These are phyloP conservation scores for Paecilomyces sp. DNA, from an alignment of 2,329 filamentous ascomycete genomes.

Conservation along the genomic window DNA sequence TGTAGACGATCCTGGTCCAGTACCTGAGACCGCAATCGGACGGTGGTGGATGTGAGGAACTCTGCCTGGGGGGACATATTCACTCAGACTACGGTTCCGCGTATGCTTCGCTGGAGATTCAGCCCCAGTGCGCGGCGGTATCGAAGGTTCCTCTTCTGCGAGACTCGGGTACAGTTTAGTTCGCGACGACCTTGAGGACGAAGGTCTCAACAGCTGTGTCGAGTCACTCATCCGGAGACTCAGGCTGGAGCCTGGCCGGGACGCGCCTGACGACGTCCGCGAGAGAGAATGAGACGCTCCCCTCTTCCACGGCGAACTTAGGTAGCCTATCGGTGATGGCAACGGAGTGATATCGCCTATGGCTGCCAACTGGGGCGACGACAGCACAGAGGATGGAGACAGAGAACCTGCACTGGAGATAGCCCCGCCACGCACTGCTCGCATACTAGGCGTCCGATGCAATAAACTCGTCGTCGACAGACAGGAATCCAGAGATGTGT, in stretches of 20 bases:
- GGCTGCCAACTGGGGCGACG: constrained; percentile 66
- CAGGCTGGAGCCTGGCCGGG: constrained; percentile 28
- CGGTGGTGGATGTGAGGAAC: constrained; percentile 57
- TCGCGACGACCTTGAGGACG: constrained; percentile 20
- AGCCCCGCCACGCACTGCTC: constrained; percentile 28
- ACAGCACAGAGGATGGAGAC: constrained; percentile 59
- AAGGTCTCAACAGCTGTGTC: constrained; percentile 22
- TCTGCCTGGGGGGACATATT: constrained; percentile 70
- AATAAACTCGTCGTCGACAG: constrained; percentile 36
- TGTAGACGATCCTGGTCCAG: constrained; percentile 43
- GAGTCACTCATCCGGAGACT: constrained; percentile 30
- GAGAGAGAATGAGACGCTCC: constrained; percentile 43
- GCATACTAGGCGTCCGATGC: constrained; percentile 38
- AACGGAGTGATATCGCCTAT: constrained; percentile 75
- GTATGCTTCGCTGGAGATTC: constrained; percentile 40
- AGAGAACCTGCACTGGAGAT: constrained; percentile 37
- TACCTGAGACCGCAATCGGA: constrained; percentile 65
- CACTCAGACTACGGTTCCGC: constrained; percentile 78
- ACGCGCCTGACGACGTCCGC: constrained; percentile 34
- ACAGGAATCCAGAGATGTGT: constrained; percentile 31
- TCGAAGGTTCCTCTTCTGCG: constrained; percentile 4
- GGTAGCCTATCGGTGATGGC: constrained; percentile 62
- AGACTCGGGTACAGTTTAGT: constrained; percentile 36
- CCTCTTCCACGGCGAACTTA: constrained; percentile 39
- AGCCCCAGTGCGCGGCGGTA: background rate